phyloP scores from a whole-genome alignment of 495 filamentous ascomycete genomes.

The Tuber borchii region DNA sequence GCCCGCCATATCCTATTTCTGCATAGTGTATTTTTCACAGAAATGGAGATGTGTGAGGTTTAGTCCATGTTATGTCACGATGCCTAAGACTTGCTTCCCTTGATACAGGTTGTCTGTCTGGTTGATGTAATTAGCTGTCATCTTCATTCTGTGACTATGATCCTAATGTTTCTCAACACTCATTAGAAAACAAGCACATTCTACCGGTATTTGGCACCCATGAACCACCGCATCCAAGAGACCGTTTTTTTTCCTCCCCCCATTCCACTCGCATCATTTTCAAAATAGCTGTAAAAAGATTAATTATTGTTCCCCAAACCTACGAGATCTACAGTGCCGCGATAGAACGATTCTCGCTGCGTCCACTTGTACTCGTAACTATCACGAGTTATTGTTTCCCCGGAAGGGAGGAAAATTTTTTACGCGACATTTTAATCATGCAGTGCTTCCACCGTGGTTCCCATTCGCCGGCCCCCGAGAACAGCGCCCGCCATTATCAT shows the following conservation, averaged over 20 bases:
- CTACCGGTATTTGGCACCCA: background rate
- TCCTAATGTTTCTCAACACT: background rate
- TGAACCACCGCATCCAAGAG: background rate
- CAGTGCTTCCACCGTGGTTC: constrained; percentile 14
- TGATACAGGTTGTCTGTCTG: background rate
- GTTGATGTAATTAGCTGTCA: constrained; percentile 3
- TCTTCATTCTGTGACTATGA: background rate
- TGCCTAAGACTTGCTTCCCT: background rate
- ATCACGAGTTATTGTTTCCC: background rate
- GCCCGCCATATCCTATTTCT: background rate
- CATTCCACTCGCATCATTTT: background rate
- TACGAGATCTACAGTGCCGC: background rate
- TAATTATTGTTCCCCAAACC: background rate
- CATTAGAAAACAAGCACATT: background rate
- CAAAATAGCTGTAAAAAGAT: background rate
- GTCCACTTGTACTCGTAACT: background rate
- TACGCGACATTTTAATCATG: constrained; percentile 11
- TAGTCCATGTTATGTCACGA: background rate
- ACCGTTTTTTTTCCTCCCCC: background rate
- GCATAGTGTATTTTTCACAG: background rate
- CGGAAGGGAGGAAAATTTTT: background rate
- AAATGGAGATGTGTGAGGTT: background rate
- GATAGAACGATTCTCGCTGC: background rate
- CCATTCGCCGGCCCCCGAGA: constrained; percentile 12
- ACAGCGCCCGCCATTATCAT: constrained; percentile 17